These are phyloP conservation scores for Stropharia rugosoannulata DNA, from an alignment of 768 basidiomycete species.

Conservation along the genomic window DNA sequence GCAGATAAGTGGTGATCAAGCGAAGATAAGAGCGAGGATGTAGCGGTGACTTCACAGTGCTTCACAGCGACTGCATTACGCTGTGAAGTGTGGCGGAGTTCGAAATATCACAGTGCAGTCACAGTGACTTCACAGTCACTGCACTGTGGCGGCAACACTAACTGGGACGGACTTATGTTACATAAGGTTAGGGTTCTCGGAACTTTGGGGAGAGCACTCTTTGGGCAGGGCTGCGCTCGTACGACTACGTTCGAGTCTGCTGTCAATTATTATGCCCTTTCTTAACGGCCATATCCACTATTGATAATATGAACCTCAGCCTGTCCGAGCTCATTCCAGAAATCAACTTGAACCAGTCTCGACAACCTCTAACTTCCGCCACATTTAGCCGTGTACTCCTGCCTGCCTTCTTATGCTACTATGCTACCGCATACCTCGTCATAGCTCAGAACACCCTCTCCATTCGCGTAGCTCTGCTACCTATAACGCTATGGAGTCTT, in stretches of 20 bases:
- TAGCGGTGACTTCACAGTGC: too few relatives aligned
- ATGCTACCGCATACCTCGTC: constrained; percentile 52
- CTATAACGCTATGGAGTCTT: constrained; percentile 42
- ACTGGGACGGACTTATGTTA: too few relatives aligned
- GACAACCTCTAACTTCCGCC: constrained; percentile 32
- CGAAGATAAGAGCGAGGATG: too few relatives aligned
- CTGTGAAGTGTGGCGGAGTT: too few relatives aligned
- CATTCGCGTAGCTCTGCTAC: constrained; percentile 47
- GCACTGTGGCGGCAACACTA: too few relatives aligned
- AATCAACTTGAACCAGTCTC: constrained; percentile 19
- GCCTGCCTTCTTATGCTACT: constrained; percentile 45
- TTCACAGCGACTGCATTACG: too few relatives aligned
- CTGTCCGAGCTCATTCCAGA: constrained; percentile 1
- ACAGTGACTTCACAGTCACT: too few relatives aligned
- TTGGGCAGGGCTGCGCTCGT: not conserved
- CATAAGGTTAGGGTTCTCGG: too few relatives aligned
- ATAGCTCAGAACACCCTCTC: constrained; percentile 42
- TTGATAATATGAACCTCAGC: not conserved
- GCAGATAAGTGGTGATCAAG: too few relatives aligned
- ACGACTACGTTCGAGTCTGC: not conserved
- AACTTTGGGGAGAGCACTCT: too few relatives aligned
- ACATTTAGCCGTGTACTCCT: constrained; percentile 36
- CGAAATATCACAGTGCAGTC: too few relatives aligned
- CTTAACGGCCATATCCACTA: not conserved
- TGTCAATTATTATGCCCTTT: too few relatives aligned